phyloP scores from a whole-genome alignment of 768 basidiomycete genomes.

The Suillus cothurnatus region DNA sequence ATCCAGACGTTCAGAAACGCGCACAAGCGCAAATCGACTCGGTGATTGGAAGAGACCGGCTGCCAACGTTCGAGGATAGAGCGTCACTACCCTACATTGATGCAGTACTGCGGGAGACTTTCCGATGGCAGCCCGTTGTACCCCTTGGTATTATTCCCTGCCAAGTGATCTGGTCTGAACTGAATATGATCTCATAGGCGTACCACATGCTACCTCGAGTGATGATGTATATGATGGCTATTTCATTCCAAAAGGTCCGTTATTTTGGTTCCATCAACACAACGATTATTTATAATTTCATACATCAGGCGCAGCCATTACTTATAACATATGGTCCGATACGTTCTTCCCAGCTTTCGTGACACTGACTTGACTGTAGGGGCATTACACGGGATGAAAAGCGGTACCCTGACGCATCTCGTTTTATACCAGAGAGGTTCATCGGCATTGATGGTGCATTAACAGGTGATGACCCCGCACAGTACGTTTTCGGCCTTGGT shows the following conservation, averaged over 20 bases:
- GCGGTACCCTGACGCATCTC: conserved; percentile 13
- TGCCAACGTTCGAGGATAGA: conserved; percentile 17
- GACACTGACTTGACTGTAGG: conserved; percentile 5
- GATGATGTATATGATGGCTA: conserved; percentile 18
- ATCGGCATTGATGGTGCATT: conserved; percentile 12
- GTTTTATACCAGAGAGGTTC: conserved; percentile 19
- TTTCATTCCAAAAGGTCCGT: conserved; percentile 22
- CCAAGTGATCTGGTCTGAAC: background rate
- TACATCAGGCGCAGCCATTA: conserved; percentile 10
- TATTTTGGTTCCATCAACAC: background rate
- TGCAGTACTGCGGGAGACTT: conserved; percentile 20
- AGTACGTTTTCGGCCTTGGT: conserved; percentile 13
- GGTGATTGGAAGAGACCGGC: conserved; percentile 20
- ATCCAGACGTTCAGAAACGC: conserved; percentile 17
- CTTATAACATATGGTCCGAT: conserved; percentile 15
- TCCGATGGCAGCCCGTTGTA: conserved; percentile 17
- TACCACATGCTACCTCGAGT: conserved; percentile 14
- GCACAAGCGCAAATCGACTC: conserved; percentile 26
- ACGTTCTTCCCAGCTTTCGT: background rate
- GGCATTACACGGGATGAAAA: conserved; percentile 16
- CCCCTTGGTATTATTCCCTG: conserved; percentile 14
- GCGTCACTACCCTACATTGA: conserved; percentile 16
- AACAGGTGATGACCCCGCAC: conserved; percentile 11
- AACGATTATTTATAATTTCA: background rate
- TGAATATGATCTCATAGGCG: background rate